These are phyloP conservation scores for Podospora conica DNA, from an alignment of 495 filamentous ascomycete genomes.

Conservation along the genomic window DNA sequence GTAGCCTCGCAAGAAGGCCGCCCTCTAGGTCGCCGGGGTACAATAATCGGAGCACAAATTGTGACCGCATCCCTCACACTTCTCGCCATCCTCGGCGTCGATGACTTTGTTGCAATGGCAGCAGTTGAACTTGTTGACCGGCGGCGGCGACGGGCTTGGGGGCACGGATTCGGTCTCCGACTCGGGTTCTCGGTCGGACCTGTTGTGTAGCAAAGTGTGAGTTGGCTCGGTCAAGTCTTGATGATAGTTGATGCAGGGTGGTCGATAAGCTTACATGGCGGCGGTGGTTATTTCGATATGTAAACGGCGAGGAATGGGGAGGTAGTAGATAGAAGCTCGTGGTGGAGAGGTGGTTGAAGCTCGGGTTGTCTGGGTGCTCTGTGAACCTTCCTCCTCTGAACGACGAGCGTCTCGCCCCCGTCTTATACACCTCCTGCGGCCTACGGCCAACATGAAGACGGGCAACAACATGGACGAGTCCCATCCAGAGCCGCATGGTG, in stretches of 20 bases:
- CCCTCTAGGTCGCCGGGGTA: not conserved
- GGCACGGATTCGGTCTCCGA: not conserved
- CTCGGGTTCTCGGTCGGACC: not conserved
- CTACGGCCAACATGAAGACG: not conserved
- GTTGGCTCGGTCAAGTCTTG: not conserved
- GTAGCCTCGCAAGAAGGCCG: not conserved
- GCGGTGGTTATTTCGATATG: not conserved
- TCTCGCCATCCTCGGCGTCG: not conserved
- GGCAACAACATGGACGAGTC: not conserved
- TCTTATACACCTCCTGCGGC: not conserved
- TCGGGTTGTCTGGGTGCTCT: not conserved
- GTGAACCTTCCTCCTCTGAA: not conserved
- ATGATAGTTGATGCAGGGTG: not conserved
- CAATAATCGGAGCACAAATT: not conserved
- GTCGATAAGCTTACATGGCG: not conserved
- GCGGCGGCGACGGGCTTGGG: not conserved
- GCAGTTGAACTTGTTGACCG: not conserved
- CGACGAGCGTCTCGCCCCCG: not conserved
- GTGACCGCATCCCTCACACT: not conserved
- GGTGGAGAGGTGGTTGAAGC: not conserved
- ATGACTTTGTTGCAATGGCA: not conserved
- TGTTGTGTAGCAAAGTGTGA: not conserved
- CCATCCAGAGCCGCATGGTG: slow-evolving; percentile 5
- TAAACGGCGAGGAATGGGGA: not conserved
- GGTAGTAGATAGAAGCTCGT: not conserved